Evolutionary conservation across 2,329 filamentous ascomycete genomes (phyloP).

Genomic region (Aureobasidium sp.): DNA sequence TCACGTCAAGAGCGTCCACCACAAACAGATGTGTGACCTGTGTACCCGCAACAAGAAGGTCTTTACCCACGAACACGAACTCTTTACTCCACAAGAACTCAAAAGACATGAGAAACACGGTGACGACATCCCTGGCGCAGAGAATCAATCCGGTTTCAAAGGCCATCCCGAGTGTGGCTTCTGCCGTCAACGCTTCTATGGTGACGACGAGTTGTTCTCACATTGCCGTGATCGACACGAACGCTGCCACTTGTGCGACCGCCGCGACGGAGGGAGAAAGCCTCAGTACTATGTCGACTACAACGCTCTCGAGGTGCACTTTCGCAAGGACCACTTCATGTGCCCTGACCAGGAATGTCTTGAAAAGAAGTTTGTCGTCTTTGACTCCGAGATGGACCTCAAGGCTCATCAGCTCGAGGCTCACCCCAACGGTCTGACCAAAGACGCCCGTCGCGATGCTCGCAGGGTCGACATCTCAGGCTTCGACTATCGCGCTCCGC

Average conservation of each 20-base stretch:
- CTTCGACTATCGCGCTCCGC: constrained; percentile 72
- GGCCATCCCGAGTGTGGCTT: constrained; percentile 93
- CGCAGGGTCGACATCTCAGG: constrained; percentile 77
- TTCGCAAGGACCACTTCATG: constrained; percentile 76
- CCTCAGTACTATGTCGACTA: constrained; percentile 93
- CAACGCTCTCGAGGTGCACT: constrained; percentile 77
- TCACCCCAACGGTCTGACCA: constrained; percentile 73
- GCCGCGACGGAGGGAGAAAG: constrained; percentile 53
- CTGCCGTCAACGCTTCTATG: constrained; percentile 87
- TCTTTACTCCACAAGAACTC: constrained; percentile 76
- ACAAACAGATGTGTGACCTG: constrained; percentile 83
- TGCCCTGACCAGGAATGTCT: constrained; percentile 81
- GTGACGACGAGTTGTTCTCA: constrained; percentile 86
- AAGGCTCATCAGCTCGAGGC: constrained; percentile 85
- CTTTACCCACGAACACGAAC: constrained; percentile 94
- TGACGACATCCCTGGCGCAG: constrained; percentile 81
- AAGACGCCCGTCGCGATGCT: constrained; percentile 75
- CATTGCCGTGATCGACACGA: constrained; percentile 95
- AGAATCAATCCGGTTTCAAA: constrained; percentile 91
- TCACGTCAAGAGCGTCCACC: constrained; percentile 75
- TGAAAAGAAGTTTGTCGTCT: constrained; percentile 97
- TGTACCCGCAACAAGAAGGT: constrained; percentile 95
- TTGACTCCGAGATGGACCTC: constrained; percentile 87
- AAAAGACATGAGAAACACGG: constrained; percentile 83
- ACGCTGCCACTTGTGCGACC: constrained; percentile 88